Percentiles rank a stretch among this genome's conserved stretches.
phyloP scores from a whole-genome alignment of 139 green algal species.

The Chlamydomonas sp. region DNA sequence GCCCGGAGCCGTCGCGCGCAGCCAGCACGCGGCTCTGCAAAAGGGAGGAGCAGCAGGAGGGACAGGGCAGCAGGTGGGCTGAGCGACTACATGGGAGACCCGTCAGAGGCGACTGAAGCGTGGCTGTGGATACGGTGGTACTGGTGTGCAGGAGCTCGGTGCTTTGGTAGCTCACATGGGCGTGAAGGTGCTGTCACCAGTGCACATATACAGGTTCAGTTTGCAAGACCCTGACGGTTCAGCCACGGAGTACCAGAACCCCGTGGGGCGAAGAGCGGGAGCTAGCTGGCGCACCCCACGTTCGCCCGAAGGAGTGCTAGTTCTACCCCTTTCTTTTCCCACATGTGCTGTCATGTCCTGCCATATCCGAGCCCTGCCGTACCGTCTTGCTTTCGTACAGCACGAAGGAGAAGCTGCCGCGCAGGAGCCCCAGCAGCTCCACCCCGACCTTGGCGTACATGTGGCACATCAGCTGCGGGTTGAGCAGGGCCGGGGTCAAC shows the following conservation, averaged over 20 bases:
- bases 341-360: too few relatives aligned
- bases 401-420: constrained; percentile 61
- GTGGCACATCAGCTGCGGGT: constrained; percentile 20
- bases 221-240: too few relatives aligned
- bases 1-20: constrained; percentile 53
- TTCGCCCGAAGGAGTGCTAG: background rate
- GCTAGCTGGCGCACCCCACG: too few relatives aligned
- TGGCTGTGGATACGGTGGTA: too few relatives aligned
- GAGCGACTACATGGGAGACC: background rate
- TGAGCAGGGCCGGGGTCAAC: background rate
- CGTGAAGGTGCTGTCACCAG: too few relatives aligned
- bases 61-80: background rate
- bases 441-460: constrained; percentile 51
- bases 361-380: background rate
- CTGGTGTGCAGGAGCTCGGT: too few relatives aligned
- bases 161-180: too few relatives aligned
- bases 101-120: too few relatives aligned
- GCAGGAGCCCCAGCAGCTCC: constrained; percentile 57
- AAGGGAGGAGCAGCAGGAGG: background rate
- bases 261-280: too few relatives aligned
- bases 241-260: too few relatives aligned
- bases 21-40: constrained; percentile 59
- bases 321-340: background rate
- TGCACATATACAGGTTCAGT: too few relatives aligned
- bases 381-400: constrained; percentile 66